Conservation (phyloP, 169 alveolate genomes). For the Cryptosporidium ubiquitum region DNA sequence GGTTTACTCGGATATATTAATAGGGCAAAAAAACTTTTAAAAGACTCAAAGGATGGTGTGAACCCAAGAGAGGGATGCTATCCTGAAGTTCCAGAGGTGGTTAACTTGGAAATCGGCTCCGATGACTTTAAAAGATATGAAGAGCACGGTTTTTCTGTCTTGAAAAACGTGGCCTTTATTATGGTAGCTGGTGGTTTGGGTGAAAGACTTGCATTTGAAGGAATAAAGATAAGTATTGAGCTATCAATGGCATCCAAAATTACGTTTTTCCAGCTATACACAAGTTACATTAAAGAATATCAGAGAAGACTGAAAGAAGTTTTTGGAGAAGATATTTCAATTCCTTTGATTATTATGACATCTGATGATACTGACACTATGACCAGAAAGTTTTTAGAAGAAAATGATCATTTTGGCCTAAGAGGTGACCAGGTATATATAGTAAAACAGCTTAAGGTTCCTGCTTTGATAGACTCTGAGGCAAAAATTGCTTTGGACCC, state of each 20-base stretch:
- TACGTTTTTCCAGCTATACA: slow-evolving; percentile 85
- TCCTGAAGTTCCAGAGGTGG: slow-evolving; percentile 84
- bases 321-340: slow-evolving; percentile 73
- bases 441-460: slow-evolving; percentile 90
- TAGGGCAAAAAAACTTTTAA: slow-evolving; percentile 85
- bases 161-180: slow-evolving; percentile 88
- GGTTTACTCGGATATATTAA: slow-evolving; percentile 87
- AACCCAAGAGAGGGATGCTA: slow-evolving; percentile 88
- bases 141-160: slow-evolving; percentile 83
- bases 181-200: slow-evolving; percentile 96
- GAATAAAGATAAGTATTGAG: slow-evolving; percentile 91
- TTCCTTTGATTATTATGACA: slow-evolving; percentile 92
- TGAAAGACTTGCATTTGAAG: slow-evolving; percentile 91
- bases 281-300: slow-evolving; percentile 83
- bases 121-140: slow-evolving; percentile 83
- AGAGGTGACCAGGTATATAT: slow-evolving; percentile 83
- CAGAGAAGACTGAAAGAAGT: slow-evolving; percentile 80
- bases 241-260: slow-evolving; percentile 82
- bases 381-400: slow-evolving; percentile 84
- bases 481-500: slow-evolving; percentile 85
- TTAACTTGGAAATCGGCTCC: slow-evolving; percentile 76
- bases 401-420: slow-evolving; percentile 86
- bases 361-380: slow-evolving; percentile 91
- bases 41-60: slow-evolving; percentile 85
- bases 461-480: slow-evolving; percentile 89